phyloP scores from a whole-genome alignment of 495 filamentous ascomycete species.

The Hypoxylon lienhwacheense region DNA sequence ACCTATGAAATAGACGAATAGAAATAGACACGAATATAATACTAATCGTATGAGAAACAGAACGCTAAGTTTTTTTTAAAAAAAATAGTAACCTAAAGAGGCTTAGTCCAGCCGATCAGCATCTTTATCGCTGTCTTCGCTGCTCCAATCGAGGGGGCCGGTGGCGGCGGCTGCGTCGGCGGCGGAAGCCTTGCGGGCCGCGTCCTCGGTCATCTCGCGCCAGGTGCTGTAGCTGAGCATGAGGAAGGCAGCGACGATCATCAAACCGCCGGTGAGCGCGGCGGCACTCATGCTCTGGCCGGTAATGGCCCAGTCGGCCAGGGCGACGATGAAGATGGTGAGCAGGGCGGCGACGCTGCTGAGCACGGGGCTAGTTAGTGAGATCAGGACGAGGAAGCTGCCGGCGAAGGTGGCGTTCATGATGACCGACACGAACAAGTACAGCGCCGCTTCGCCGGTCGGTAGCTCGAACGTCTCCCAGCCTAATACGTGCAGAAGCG shows the following conservation, averaged over 20 bases:
- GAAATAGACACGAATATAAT: background rate
- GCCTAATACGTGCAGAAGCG: conserved; percentile 74
- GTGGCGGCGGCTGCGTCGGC: conserved; percentile 16
- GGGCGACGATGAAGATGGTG: conserved; percentile 93
- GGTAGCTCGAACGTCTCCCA: conserved; percentile 83
- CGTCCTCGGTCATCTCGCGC: conserved; percentile 86
- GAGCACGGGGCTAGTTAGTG: conserved; percentile 86
- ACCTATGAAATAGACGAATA: background rate
- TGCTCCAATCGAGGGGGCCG: conserved; percentile 26
- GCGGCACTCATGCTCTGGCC: conserved; percentile 72
- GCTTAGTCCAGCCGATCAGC: conserved; percentile 18
- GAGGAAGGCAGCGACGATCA: conserved; percentile 85
- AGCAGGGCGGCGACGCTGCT: conserved; percentile 88
- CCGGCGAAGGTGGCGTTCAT: conserved; percentile 90
- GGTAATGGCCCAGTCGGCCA: conserved; percentile 84
- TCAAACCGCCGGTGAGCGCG: conserved; percentile 75
- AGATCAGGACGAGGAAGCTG: conserved; percentile 90
- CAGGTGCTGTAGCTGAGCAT: conserved; percentile 90
- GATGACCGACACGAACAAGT: conserved; percentile 76
- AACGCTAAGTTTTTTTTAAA: too few species aligned
- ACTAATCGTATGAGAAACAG: too few species aligned
- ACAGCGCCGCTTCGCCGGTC: conserved; percentile 70
- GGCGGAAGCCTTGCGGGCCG: conserved; percentile 38
- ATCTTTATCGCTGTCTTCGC: conserved; percentile 34
- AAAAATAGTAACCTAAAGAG: background rate